A percentile compares a stretch with the other conserved stretches of the same genome.
phyloP scores from a whole-genome alignment of 805 yeast species.

The Barnettozyma botsteinii region DNA sequence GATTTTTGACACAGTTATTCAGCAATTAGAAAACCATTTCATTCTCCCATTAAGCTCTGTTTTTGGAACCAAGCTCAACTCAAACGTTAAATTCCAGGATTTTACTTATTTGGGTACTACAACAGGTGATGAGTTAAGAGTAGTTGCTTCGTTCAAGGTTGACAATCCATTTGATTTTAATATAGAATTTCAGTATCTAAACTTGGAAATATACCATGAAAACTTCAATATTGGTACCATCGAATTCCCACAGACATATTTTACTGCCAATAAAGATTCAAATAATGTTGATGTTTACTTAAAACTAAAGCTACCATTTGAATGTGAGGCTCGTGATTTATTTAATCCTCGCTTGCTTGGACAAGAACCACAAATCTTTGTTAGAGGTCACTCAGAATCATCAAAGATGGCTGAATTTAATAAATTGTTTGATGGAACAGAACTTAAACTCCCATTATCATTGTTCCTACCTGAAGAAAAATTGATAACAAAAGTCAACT shows the following conservation, averaged over 20 bases:
- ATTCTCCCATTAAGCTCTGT: slow-evolving; percentile 1
- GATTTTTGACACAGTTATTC: slow-evolving; percentile 19
- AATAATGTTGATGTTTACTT: not conserved
- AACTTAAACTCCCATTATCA: not conserved
- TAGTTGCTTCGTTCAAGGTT: slow-evolving; percentile 29
- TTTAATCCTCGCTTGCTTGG: not conserved
- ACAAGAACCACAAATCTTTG: not conserved
- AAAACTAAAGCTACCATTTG: slow-evolving; percentile 1
- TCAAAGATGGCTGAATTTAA: not conserved
- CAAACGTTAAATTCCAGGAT: not conserved
- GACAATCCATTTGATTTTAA: slow-evolving; percentile 30
- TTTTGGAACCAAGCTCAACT: not conserved
- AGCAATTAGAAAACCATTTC: slow-evolving; percentile 11
- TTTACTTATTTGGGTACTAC: slow-evolving; percentile 28
- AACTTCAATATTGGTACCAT: slow-evolving; percentile 31
- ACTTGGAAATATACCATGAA: slow-evolving; percentile 29
- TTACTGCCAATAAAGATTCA: slow-evolving; percentile 18
- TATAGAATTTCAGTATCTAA: slow-evolving; percentile 22
- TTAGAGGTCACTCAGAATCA: not conserved
- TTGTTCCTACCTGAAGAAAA: not conserved
- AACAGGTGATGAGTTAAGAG: slow-evolving; percentile 16
- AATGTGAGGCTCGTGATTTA: not conserved
- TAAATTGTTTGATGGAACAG: not conserved
- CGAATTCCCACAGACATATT: slow-evolving; percentile 20
- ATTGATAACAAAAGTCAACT: not conserved